Evolutionary conservation across 2,329 filamentous ascomycete species (phyloP), one percentile per base, ranked within the genome.

Genomic region (Aspergillus clavatus): DNA sequence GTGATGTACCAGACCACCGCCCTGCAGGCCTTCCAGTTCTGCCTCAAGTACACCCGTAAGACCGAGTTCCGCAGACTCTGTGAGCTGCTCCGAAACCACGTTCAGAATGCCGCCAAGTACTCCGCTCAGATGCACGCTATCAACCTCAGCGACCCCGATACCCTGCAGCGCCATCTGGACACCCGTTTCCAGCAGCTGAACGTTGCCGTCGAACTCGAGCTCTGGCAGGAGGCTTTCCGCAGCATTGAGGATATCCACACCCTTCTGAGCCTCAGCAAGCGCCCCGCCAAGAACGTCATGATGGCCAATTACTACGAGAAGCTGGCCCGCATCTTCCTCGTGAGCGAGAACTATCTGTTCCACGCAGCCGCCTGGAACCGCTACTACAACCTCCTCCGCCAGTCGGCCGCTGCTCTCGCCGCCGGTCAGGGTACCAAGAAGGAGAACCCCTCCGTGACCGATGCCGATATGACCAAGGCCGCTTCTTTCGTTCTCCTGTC

Each of bases 251-350:
- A 98, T 67, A 97, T 97, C 58, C 93, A 98, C 75, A 97, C 90
- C 41, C 82, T 98, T 44, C 83, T 98, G 57, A 97, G 86, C 75
- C 80, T 97, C 59, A 97, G 91, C 84, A 97, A 97, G 81, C 87
- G 93, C 45, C 90, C 90, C 29, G 86, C 93, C 43, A 97, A 97
- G 84, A 96, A 96, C 69, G 79, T 96, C 66, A 97, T 98, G 93
- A 98, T 98, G 93, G 93, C 93, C 73, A 98, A 97, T 77, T 98
- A 98, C 80, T 98, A 97, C 72, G 93, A 98, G 79, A 97, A 97
- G 76, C 83, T 98, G 47, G 96, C 93, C 31, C 84, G 90, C 54
- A 98, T 98, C 69, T 98, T 98, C 80, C 82, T 98, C 52, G 93
- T 97, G 56, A 95, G 91, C 70, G 93, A 97, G 75, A 98, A 98